Base-by-base conservation (phyloP, 768 basidiomycete genomes). In the Daedaleopsis sinensis region DNA sequence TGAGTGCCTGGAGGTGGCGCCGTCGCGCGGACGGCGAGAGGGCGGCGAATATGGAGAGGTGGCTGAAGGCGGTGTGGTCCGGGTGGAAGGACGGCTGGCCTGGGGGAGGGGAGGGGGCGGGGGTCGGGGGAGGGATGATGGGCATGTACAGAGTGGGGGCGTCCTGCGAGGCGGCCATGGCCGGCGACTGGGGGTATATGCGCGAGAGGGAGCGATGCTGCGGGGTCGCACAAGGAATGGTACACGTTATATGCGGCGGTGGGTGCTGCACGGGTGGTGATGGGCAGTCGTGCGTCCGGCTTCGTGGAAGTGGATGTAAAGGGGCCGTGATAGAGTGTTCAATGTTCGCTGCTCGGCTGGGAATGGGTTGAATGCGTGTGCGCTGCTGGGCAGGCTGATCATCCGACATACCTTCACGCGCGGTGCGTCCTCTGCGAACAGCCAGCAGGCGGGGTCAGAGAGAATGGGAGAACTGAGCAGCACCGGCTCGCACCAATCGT, bases 61-160 rank as follows among this genome's bases (percentile, higher is more conserved):
- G 49, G 23, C 54, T 19, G 58, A 32, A 27, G 21, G 53, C 37
- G 19, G 59, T 49, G 39, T 12, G 43, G 55, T 53, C 64, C n/a
- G 55, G 57, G 13, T 61, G 46, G 62, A 62, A 68, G 67, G 63
- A 55, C 50, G 62, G 52, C 63, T 68, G 72, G 52, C 59, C 55
- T 23, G 68, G 71, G 21, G 80, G 76, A 24, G 86, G 86, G 4
- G 85, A 87, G 1, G 85, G 85, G 23, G 84, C 85, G 15, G 86
- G 86, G 0, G 86, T 87, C 4, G 86, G 86, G 1, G 85, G 86
- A 1, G 84, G 82, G 32, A 77, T 74, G 27, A 84, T 76, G 44
- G 85, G 84, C 70, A 85, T 79, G 70, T 80, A 84, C 7, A 85
- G 65, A 5, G 77, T 76, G 0, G 77, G 21, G n/a, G 58, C 51